A percentile compares a stretch with the other conserved stretches of the same genome.
These are phyloP conservation scores for Themeda triandra DNA, from an alignment of 176 grass and related monocot genomes.

Conservation along the genomic window DNA sequence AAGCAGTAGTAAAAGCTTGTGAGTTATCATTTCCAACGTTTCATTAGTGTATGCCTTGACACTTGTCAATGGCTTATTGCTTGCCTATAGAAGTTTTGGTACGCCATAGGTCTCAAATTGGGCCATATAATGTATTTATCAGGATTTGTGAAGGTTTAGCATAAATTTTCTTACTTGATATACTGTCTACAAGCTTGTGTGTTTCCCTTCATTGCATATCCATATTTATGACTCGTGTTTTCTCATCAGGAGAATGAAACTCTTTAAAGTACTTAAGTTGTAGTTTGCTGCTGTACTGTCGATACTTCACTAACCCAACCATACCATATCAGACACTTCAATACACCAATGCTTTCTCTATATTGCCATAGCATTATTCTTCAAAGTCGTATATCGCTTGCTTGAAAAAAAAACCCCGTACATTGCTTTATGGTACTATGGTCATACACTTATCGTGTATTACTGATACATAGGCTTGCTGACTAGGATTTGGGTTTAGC, in stretches of 20 bases:
- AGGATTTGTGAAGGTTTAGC: neutral
- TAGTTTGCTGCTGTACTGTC: neutral
- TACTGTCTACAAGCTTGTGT: neutral
- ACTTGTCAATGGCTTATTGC: conserved; percentile 12
- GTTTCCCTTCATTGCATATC: conserved; percentile 8
- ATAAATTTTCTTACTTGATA: neutral
- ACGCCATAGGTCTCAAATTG: neutral
- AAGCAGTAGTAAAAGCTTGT: neutral
- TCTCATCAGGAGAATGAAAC: conserved; percentile 2
- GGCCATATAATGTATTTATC: conserved; percentile 14
- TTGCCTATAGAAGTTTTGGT: conserved; percentile 21
- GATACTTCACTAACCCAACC: neutral
- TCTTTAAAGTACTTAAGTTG: conserved; percentile 2
- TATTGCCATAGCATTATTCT: neutral
- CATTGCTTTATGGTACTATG: rapidly evolving
- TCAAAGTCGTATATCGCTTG: neutral
- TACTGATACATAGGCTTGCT: neutral
- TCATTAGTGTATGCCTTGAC: neutral
- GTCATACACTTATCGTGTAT: neutral
- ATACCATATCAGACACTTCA: neutral
- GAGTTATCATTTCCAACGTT: neutral
- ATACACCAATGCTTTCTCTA: neutral
- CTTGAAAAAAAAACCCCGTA: too few species aligned
- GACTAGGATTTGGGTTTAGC: neutral
- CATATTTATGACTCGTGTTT: neutral